Conservation (phyloP, 1,284 basidiomycete genomes). For the Bondarzewia mesenterica region DNA sequence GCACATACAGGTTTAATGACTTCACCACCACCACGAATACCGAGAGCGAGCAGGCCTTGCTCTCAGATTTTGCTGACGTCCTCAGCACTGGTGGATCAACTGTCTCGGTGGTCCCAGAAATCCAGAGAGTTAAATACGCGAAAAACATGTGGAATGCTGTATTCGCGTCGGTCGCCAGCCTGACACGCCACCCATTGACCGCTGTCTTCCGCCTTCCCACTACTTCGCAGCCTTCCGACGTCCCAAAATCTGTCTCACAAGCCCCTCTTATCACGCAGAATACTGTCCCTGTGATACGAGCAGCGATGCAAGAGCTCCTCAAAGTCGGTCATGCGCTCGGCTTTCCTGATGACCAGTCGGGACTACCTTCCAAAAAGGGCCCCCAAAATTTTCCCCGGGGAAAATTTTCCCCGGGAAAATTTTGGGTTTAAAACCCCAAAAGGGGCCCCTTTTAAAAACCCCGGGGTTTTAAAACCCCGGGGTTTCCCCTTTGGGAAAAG, state of each 20-base stretch:
- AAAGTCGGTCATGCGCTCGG: constrained; percentile 40
- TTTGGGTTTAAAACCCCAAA: too few relatives aligned
- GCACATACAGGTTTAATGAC: constrained; percentile 43
- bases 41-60: constrained; percentile 30
- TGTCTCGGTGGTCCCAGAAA: constrained; percentile 43
- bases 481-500: too few relatives aligned
- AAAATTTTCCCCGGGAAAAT: too few relatives aligned
- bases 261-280: constrained; percentile 35
- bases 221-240: constrained; percentile 24
- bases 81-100: constrained; percentile 41
- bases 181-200: constrained; percentile 41
- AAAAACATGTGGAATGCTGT: constrained; percentile 64
- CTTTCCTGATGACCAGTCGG: constrained; percentile 33
- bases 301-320: constrained; percentile 39
- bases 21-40: constrained; percentile 34
- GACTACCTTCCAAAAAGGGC: constrained; percentile 29
- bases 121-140: constrained; percentile 50
- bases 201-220: constrained; percentile 45
- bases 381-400: too few relatives aligned
- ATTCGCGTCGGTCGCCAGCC: constrained; percentile 44
- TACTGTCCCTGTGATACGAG: constrained; percentile 39
- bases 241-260: constrained; percentile 32
- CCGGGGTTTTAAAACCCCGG: too few relatives aligned
- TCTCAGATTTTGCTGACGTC: constrained; percentile 40
- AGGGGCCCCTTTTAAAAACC: too few relatives aligned